These are phyloP conservation scores for Fusarium pseudoanthophilum DNA, from an alignment of 2,329 filamentous ascomycete genomes.

Conservation along the genomic window DNA sequence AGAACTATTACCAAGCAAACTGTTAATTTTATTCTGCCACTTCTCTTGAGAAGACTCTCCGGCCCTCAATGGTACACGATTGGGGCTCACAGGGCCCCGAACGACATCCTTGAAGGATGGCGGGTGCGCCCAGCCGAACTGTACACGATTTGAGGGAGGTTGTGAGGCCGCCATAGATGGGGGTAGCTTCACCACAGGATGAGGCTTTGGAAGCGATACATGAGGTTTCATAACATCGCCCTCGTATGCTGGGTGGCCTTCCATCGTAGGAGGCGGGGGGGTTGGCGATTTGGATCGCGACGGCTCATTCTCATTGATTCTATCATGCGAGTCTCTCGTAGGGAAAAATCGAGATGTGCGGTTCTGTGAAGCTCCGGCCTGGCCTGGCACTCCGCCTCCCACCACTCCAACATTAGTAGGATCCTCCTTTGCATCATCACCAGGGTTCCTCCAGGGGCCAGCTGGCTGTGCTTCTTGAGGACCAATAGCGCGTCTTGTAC, in stretches of 20 bases:
- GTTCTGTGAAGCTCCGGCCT: constrained; percentile 54
- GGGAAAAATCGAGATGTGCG: constrained; percentile 73
- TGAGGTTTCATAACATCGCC: constrained; percentile 73
- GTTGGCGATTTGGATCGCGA: constrained; percentile 68
- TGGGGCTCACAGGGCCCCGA: constrained; percentile 37
- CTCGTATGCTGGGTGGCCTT: constrained; percentile 77
- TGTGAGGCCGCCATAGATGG: constrained; percentile 56
- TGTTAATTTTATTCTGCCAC: constrained; percentile 89
- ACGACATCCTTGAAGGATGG: constrained; percentile 47
- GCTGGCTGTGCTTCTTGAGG: constrained; percentile 43
- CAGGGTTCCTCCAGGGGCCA: constrained; percentile 47
- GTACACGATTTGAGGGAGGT: constrained; percentile 39
- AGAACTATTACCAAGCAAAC: constrained; percentile 71
- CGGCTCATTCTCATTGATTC: constrained; percentile 50
- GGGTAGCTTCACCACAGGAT: constrained; percentile 84
- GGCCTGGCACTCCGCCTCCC: constrained; percentile 45
- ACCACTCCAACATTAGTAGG: constrained; percentile 45
- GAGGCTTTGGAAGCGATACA: constrained; percentile 74
- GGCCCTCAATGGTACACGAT: constrained; percentile 38
- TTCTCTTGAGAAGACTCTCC: constrained; percentile 56
- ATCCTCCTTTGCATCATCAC: constrained; percentile 46
- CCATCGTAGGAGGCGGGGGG: constrained; percentile 76
- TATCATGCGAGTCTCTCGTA: constrained; percentile 60
- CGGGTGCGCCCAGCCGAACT: constrained; percentile 52
- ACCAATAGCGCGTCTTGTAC: constrained; percentile 46